Percentiles rank a stretch among this genome's conserved stretches.
phyloP scores from a whole-genome alignment of 169 alveolate genomes.

The Toxoplasma gondii region DNA sequence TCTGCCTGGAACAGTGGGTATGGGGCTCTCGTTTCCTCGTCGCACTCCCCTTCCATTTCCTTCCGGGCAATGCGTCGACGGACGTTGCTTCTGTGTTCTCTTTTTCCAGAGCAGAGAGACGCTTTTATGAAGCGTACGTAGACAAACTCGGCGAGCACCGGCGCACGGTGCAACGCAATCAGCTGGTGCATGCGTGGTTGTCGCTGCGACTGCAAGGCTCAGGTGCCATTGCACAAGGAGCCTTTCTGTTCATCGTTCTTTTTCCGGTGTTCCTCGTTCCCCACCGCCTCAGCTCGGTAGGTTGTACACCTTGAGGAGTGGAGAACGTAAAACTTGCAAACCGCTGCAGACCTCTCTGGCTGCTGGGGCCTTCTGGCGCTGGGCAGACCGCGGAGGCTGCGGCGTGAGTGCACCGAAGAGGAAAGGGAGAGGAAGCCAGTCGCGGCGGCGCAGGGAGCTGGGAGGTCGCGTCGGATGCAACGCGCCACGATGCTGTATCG shows the following conservation, averaged over 20 bases:
- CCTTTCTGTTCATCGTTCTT: not conserved
- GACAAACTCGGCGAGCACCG: conserved; percentile 16
- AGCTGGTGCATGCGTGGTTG: conserved; percentile 53
- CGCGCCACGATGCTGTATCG: too few species aligned
- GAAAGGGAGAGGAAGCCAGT: too few species aligned
- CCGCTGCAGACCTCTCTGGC: too few species aligned
- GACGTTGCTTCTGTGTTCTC: not conserved
- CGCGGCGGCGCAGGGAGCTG: too few species aligned
- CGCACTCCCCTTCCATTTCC: too few species aligned
- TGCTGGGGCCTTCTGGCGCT: too few species aligned
- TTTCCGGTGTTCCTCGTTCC: conserved; percentile 32
- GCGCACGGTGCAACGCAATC: not conserved
- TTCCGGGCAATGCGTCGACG: too few species aligned
- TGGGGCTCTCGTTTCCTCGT: too few species aligned
- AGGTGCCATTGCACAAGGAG: conserved; percentile 34
- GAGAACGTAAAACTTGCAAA: not conserved
- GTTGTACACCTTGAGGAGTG: not conserved
- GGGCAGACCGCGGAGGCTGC: too few species aligned
- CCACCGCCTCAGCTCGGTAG: conserved; percentile 20
- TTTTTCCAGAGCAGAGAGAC: conserved; percentile 20
- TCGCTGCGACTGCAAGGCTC: conserved; percentile 47
- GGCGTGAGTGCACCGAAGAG: too few species aligned
- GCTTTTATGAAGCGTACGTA: conserved; percentile 24
- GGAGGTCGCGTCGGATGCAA: too few species aligned
- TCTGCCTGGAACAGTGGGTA: too few species aligned